A percentile compares a stretch with the other conserved stretches of the same genome.
Conservation (phyloP, 2,329 filamentous ascomycete species). For the Fusarium cicatricum region DNA sequence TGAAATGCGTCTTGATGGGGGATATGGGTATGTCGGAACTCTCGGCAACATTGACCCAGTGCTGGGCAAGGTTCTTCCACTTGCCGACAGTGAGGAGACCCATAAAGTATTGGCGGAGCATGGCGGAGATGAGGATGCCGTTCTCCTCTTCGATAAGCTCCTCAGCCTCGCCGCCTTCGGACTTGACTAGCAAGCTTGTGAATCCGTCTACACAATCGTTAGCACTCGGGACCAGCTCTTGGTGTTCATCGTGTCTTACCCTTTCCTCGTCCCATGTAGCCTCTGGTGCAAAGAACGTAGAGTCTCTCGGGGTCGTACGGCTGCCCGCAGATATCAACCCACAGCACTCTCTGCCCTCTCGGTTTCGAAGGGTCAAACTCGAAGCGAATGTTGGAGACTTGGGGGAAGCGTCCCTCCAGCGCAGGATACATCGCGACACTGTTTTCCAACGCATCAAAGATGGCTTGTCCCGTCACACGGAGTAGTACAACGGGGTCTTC, state of each 20-base stretch:
- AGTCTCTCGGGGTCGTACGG: slow-evolving; percentile 68
- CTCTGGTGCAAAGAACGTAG: slow-evolving; percentile 81
- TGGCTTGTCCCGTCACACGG: slow-evolving; percentile 72
- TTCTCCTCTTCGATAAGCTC: slow-evolving; percentile 87
- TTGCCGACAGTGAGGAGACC: slow-evolving; percentile 80
- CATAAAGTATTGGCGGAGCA: slow-evolving; percentile 92
- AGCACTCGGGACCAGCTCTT: neutral
- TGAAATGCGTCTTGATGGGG: slow-evolving; percentile 35
- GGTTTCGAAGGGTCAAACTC: slow-evolving; percentile 72
- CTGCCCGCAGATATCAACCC: slow-evolving; percentile 66
- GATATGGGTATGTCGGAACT: slow-evolving; percentile 63
- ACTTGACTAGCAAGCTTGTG: slow-evolving; percentile 75
- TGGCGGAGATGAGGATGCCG: slow-evolving; percentile 84
- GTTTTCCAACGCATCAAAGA: slow-evolving; percentile 86
- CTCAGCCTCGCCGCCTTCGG: slow-evolving; percentile 78
- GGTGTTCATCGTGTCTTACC: slow-evolving; percentile 42
- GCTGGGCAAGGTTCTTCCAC: slow-evolving; percentile 77
- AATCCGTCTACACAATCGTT: slow-evolving; percentile 71
- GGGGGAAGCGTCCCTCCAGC: slow-evolving; percentile 83
- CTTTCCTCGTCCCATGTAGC: slow-evolving; percentile 89
- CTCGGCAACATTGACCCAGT: slow-evolving; percentile 73
- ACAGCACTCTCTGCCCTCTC: slow-evolving; percentile 69
- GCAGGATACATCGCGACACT: slow-evolving; percentile 82
- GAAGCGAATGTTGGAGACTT: slow-evolving; percentile 85
- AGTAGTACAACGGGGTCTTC: slow-evolving; percentile 89